Base-by-base conservation (phyloP, 805 yeast genomes). In the Metschnikowia shivogae region DNA sequence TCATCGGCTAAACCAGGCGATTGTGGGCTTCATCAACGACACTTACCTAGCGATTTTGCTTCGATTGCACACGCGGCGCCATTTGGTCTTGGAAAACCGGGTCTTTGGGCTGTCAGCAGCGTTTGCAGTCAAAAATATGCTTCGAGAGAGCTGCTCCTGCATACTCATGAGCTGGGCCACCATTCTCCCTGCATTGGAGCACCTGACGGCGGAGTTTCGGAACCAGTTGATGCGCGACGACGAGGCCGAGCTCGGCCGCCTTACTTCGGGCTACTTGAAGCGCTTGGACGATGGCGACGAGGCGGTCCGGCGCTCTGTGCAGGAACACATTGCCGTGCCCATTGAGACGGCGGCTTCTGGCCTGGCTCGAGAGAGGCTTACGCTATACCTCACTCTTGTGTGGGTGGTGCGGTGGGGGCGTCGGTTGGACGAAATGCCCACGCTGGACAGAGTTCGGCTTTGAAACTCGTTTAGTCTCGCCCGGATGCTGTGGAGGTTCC, bases 41-140 rank as follows among this genome's bases (percentile, higher is more conserved):
- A 28, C 27, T 10, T 42, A 41, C 33, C 24, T 40, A 13, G 9
- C 13, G 36, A 10, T 38, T 26, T 36, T 46, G 10, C 17, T 29
- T 11, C 11, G n/a, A 3, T 13, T 52, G 17, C 53, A 44, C 36
- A 44, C 24, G 26, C 42, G 39, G n/a, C 42, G 42, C 11, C 39
- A 42, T 34, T 33, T 30, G 29, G 22, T 12, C 34, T 32, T 51
- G 8, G 53, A 45, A 17, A 32, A 34, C 4, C 42, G 34, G 26
- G 22, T 39, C 3, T 20, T 41, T 8, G 43, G 43, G 7, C 34
- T 12, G n/a, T 4, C 35, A 3, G 11, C 19, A 3, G 6, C 10
- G 13, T 8, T 34, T 12, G n/a, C 42, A 6, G 32, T 20, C 36
- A 48, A 39, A 30, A 32, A 37, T n/a, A n/a, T 44, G 17, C 4